Evolutionary conservation across 2,329 filamentous ascomycete species (phyloP).

Genomic region (Alternaria solani): DNA sequence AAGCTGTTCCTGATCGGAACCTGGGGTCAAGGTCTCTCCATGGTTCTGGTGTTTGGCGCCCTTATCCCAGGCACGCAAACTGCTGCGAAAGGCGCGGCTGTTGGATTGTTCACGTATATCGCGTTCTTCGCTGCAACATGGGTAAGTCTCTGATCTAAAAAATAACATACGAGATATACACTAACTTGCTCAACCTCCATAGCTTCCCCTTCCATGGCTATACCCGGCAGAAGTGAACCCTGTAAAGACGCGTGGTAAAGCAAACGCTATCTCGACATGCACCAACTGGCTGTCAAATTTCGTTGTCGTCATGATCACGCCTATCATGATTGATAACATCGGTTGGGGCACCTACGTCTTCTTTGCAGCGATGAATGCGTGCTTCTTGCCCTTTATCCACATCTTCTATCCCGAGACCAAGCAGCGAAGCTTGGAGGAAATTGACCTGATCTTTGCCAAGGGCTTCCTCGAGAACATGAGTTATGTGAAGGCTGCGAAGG

Average conservation of each 20-base stretch:
- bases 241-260: not conserved
- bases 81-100: not conserved
- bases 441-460: not conserved
- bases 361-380: not conserved
- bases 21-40: not conserved
- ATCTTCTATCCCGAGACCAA: not conserved
- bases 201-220: not conserved
- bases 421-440: not conserved
- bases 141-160: not conserved
- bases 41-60: not conserved
- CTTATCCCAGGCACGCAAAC: not conserved
- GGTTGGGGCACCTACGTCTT: not conserved
- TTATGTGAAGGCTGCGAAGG: not conserved
- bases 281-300: not conserved
- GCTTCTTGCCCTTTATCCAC: not conserved
- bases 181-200: not conserved
- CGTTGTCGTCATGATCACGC: not conserved
- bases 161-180: not conserved
- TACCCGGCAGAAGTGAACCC: not conserved
- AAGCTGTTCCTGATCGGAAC: not conserved
- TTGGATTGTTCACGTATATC: not conserved
- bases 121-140: not conserved
- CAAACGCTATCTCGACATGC: not conserved
- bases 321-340: not conserved
- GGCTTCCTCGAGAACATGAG: not conserved